These are phyloP conservation scores for Vicia faba DNA, from an alignment of 306 rosid species.

Conservation along the genomic window DNA sequence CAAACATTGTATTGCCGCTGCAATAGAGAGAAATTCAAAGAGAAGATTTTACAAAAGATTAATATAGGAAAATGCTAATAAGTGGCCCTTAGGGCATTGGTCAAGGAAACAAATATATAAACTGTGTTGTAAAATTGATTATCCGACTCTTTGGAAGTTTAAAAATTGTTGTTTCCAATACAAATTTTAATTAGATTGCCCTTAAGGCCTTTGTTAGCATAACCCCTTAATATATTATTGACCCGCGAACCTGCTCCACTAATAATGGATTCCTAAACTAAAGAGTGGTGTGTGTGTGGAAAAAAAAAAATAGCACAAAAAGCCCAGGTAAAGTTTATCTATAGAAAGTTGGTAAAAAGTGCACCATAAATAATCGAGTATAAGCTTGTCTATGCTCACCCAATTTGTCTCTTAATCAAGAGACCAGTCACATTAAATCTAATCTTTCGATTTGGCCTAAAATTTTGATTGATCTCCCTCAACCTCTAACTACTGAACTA, in stretches of 20 bases:
- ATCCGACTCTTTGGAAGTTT: too few species aligned
- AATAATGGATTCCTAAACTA: conserved; percentile 6
- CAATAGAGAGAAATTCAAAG: conserved; percentile 33
- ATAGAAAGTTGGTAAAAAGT: conserved; percentile 5
- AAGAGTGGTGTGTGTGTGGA: not conserved
- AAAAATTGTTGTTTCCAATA: too few species aligned
- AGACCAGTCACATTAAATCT: not conserved
- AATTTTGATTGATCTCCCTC: not conserved
- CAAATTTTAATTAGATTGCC: too few species aligned
- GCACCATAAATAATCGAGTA: not conserved
- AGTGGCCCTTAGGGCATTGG: too few species aligned
- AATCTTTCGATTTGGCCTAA: not conserved
- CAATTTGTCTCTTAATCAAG: not conserved
- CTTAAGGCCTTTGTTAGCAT: too few species aligned
- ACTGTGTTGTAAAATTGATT: too few species aligned
- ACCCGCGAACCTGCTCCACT: not conserved
- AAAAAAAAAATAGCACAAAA: not conserved
- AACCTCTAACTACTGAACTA: not conserved
- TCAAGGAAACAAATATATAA: too few species aligned
- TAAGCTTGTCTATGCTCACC: not conserved
- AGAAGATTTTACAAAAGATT: not conserved
- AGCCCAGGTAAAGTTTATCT: not conserved
- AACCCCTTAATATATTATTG: not conserved
- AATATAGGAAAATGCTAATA: not conserved
- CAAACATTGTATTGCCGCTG: conserved; percentile 97